Base-by-base conservation (phyloP, 345 rosid genomes). In the Pugionium dolabratum region DNA sequence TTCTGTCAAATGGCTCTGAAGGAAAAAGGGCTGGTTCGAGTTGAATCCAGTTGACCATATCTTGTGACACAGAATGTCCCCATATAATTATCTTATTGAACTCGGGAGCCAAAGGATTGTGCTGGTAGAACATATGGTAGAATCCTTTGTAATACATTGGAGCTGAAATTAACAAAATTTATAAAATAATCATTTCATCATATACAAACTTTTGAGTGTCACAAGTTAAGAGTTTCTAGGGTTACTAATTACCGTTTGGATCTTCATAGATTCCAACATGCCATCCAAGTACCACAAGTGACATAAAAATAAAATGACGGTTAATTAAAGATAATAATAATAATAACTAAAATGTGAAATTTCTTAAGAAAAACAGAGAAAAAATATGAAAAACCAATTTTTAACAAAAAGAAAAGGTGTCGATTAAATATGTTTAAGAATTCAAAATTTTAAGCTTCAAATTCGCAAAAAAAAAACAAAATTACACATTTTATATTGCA, bases 91-190 rank as follows among this genome's bases (percentile, higher is more conserved):
- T 56, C 1, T 62, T 54, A 32, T 70, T 80, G 62, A 86, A 86
- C n/a, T 69, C 37, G 1, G 96, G 80, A 39, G 84, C 82, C 18
- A 74, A 5, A 18, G 90, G 86, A 51, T 81, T 91, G 73, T 84
- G 80, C 78, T 77, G 78, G 60, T 75, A 75, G 70, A 75, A 75
- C 50, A 75, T 0, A 75, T 75, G 75, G 71, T 75, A 88, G 46
- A 86, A 62, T 39, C 96, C 95, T 41, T 79, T 82, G 73, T 85
- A 85, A 51, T 76, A 82, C 90, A 86, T 78, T n/a, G 91, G 96
- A 32, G 88, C 97, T 88, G 80, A 47, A 60, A 34, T 34, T 2
- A 34, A 37, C 36, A 46, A 41, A 9, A 53, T 40, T 69, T 60
- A 5, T 3, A 63, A 64, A 44, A 61, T 46, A 33, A 25, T 31